Evolutionary conservation across 257 asterid species (phyloP).

Genomic region (Anisodus tanguticus): DNA sequence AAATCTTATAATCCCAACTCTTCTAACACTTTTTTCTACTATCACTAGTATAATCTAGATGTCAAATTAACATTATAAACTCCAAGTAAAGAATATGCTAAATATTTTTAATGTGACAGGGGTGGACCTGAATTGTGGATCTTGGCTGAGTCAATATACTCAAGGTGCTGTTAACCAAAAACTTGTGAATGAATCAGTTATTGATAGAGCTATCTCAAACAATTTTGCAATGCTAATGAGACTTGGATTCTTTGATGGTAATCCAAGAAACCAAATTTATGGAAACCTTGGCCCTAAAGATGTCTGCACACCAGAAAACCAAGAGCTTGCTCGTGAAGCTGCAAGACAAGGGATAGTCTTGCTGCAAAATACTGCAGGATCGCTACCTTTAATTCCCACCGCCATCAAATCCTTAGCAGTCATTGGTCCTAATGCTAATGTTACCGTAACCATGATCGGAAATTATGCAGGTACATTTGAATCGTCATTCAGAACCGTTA

Average conservation of each 20-base stretch:
- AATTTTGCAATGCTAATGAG: conserved; percentile 44
- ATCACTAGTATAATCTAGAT: neutral
- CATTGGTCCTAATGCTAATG: conserved; percentile 86
- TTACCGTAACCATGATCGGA: conserved; percentile 72
- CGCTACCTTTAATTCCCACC: conserved; percentile 63
- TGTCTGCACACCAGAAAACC: conserved; percentile 46
- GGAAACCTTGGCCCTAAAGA: conserved; percentile 42
- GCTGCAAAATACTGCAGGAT: conserved; percentile 44
- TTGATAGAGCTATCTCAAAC: conserved; percentile 46
- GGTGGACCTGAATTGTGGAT: conserved; percentile 86
- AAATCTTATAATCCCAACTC: neutral
- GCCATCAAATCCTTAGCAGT: conserved; percentile 73
- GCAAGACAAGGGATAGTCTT: conserved; percentile 45
- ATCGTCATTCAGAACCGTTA: neutral
- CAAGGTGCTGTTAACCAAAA: conserved; percentile 71
- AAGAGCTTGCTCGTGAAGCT: conserved; percentile 71
- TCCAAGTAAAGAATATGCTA: neutral
- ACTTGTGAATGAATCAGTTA: conserved; percentile 55
- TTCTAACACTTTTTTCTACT: neutral
- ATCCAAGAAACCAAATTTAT: conserved; percentile 37
- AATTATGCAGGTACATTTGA: conserved; percentile 68
- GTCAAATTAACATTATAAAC: neutral
- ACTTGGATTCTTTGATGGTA: conserved; percentile 47
- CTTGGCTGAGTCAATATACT: conserved; percentile 46
- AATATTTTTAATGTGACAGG: conserved; percentile 45